phyloP scores from a whole-genome alignment of 73 alveolate genomes.

The Symbiodinium natans region DNA sequence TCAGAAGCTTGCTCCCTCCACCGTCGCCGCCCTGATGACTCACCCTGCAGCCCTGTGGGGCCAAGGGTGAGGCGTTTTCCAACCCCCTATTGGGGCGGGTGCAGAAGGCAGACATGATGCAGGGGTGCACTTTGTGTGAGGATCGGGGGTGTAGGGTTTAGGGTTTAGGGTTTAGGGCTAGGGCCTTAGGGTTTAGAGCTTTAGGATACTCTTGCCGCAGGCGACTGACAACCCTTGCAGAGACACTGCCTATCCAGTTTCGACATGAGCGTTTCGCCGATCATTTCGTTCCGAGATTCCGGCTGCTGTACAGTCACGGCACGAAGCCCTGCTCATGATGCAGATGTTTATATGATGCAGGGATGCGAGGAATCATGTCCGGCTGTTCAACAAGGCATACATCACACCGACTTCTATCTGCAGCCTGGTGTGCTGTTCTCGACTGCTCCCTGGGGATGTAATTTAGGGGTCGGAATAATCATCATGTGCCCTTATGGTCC shows the following conservation, averaged over 20 bases:
- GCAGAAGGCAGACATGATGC: neutral
- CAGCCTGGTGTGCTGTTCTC: too few relatives aligned
- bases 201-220: too few relatives aligned
- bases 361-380: neutral
- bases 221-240: neutral
- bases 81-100: conserved; percentile 10
- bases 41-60: too few relatives aligned
- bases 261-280: neutral
- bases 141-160: neutral
- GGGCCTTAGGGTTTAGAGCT: too few relatives aligned
- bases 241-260: neutral
- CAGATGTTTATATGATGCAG: neutral
- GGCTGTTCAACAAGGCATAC: too few relatives aligned
- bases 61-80: neutral
- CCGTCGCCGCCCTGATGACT: too few relatives aligned
- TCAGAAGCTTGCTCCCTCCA: neutral
- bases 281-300: neutral
- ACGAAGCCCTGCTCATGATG: conserved; percentile 8
- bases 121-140: too few relatives aligned
- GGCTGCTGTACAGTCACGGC: neutral
- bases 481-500: too few relatives aligned
- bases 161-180: neutral
- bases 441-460: too few relatives aligned
- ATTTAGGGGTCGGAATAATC: too few relatives aligned
- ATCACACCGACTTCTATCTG: too few relatives aligned